These are phyloP conservation scores for Fusarium mexicanum DNA, from an alignment of 2,329 filamentous ascomycete genomes.

Conservation along the genomic window DNA sequence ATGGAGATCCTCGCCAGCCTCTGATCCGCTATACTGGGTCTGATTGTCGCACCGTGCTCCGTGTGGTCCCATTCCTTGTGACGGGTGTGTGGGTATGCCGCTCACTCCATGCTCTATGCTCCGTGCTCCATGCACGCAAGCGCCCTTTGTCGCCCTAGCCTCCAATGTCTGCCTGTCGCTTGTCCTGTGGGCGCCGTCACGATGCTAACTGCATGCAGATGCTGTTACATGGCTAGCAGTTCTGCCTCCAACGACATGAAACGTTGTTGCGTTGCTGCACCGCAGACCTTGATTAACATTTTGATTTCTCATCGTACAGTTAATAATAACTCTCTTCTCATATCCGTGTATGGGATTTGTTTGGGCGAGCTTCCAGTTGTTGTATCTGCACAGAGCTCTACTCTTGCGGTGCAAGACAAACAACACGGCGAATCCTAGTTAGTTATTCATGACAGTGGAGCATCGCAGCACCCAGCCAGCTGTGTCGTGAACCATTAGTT, in stretches of 20 bases:
- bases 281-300: conserved; percentile 1
- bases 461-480: background rate
- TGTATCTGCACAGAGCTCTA: background rate
- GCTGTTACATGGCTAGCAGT: conserved; percentile 32
- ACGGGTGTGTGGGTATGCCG: conserved; percentile 25
- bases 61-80: conserved; percentile 26
- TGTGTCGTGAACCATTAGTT: background rate
- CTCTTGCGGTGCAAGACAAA: background rate
- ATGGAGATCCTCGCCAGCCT: conserved; percentile 26
- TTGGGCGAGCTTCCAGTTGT: background rate
- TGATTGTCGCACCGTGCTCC: conserved; percentile 41
- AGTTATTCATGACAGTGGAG: background rate
- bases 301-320: background rate
- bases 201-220: conserved; percentile 37
- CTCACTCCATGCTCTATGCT: background rate
- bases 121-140: conserved; percentile 15
- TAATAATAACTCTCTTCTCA: background rate
- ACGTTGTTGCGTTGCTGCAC: conserved; percentile 26
- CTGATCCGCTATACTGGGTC: conserved; percentile 40
- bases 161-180: conserved; percentile 1
- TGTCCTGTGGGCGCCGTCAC: conserved; percentile 22
- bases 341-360: background rate
- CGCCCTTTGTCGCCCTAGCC: conserved; percentile 14
- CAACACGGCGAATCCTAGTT: background rate
- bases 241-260: conserved; percentile 34